phyloP scores from a whole-genome alignment of 2,329 filamentous ascomycete genomes.

The Geoglossum cookeanum region DNA sequence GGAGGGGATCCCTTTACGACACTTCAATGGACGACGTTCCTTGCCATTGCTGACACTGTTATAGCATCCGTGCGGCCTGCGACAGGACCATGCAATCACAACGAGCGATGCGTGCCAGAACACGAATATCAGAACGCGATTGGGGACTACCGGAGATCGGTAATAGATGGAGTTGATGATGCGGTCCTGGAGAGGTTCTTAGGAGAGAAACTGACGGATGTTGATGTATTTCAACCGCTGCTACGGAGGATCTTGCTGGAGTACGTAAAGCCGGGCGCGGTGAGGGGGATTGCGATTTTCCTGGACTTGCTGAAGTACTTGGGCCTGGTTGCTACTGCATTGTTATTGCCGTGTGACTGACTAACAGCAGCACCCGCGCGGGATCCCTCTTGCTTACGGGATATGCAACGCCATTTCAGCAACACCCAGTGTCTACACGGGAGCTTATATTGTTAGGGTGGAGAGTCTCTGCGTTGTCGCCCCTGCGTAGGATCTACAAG shows the following conservation, averaged over 20 bases:
- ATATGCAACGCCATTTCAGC: conserved; percentile 32
- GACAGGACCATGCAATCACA: conserved; percentile 15
- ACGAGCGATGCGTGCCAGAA: conserved; percentile 21
- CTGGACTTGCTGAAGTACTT: conserved; percentile 32
- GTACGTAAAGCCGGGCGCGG: conserved; percentile 29
- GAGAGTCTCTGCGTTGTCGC: conserved; percentile 31
- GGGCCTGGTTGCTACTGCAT: not conserved
- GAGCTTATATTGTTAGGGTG: conserved; percentile 34
- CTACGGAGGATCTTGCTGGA: conserved; percentile 29
- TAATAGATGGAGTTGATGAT: conserved; percentile 17
- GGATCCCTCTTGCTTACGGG: conserved; percentile 39
- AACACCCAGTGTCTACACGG: conserved; percentile 33
- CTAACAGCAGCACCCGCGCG: conserved; percentile 27
- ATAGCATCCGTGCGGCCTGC: conserved; percentile 32
- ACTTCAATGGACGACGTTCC: conserved; percentile 38
- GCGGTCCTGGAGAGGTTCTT: conserved; percentile 26
- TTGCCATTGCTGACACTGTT: conserved; percentile 37
- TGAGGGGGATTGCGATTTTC: conserved; percentile 30
- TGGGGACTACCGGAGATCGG: conserved; percentile 13
- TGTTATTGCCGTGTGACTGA: not conserved
- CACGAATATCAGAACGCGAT: conserved; percentile 23
- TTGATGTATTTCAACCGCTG: conserved; percentile 6
- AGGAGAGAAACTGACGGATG: conserved; percentile 22
- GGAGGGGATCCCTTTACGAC: conserved; percentile 29
- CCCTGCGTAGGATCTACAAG: conserved; percentile 30